Base-by-base conservation (phyloP, 1,139 yeast species). In the Yamadazyma diospyri region DNA sequence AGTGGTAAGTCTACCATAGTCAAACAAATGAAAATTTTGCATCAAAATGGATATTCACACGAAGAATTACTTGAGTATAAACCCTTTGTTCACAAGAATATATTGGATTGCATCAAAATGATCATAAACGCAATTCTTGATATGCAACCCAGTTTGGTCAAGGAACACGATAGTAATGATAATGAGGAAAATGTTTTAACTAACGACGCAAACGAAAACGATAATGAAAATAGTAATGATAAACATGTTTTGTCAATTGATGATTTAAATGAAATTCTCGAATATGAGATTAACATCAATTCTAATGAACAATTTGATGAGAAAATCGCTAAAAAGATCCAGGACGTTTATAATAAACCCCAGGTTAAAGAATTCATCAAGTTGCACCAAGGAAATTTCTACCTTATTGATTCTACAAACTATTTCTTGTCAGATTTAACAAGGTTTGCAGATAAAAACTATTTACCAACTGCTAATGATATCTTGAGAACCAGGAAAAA, bases 401-500 rank as follows among this genome's bases (percentile, higher is more conserved):
- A 88, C 54, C 64, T 89, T 32, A 78, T 87, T 72, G 97, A 89
- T 55, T 85, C 95, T 5, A 89, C 96, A 1, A 69, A 72, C 35
- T 89, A 89, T 55, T 87, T 88, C 53, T 73, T 87, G 47, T 72
- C 77, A 22, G 81, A 81, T 49, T 57, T 87, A 29, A 69, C 68
- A 22, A 68, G 95, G 44, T 81, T 88, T 30, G 62, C 81, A 3
- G 54, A 64, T 15, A 67, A 72, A 1, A 71, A 73, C 38, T 88
- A 84, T 54, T 51, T 79, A 12, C 97, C 97, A 2, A 72, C 74
- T 15, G 81, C 76, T 16, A 75, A 78, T 33, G 97, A 88, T 59
- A 78, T 88, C 27, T 69, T 88, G 43, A 72, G 95, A 44, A 87
- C 95, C 8, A 79, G 97, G 62, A 85, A 86, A 53, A 88, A 86